phyloP scores from a whole-genome alignment of 1,284 basidiomycete genomes.

The Amylostereum areolatum region DNA sequence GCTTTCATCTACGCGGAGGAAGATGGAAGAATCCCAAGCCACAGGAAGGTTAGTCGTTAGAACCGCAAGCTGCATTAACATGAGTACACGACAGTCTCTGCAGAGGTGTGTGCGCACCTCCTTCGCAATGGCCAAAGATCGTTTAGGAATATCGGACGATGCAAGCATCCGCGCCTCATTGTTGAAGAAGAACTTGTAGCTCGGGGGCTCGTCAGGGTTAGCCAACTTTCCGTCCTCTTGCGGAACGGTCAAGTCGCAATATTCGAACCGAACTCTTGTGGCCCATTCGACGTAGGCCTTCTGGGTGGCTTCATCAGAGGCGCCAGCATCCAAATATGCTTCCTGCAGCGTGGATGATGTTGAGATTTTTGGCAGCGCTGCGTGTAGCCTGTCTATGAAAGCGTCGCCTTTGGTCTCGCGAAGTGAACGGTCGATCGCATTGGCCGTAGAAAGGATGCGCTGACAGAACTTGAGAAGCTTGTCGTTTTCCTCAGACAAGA shows the following conservation, averaged over 20 bases:
- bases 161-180: conserved; percentile 76
- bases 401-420: conserved; percentile 80
- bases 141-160: conserved; percentile 75
- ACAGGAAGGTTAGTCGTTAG: conserved; percentile 86
- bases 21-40: conserved; percentile 87
- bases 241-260: conserved; percentile 72
- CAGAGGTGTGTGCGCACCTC: conserved; percentile 44
- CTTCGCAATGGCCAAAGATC: conserved; percentile 88
- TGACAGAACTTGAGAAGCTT: conserved; percentile 67
- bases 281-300: conserved; percentile 82
- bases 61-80: conserved; percentile 66
- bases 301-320: conserved; percentile 59
- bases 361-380: conserved; percentile 66
- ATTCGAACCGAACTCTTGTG: conserved; percentile 73
- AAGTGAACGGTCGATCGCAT: conserved; percentile 79
- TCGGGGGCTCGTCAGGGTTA: conserved; percentile 40
- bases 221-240: conserved; percentile 28
- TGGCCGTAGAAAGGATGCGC: conserved; percentile 73
- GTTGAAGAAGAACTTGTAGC: conserved; percentile 76
- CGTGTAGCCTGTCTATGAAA: conserved; percentile 74
- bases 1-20: conserved; percentile 80
- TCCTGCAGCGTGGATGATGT: conserved; percentile 34
- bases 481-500: conserved; percentile 59
- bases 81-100: neutral
- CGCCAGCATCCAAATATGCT: conserved; percentile 40